phyloP scores from a whole-genome alignment of 768 basidiomycete genomes.

The Lepiota brunneoincarnata region DNA sequence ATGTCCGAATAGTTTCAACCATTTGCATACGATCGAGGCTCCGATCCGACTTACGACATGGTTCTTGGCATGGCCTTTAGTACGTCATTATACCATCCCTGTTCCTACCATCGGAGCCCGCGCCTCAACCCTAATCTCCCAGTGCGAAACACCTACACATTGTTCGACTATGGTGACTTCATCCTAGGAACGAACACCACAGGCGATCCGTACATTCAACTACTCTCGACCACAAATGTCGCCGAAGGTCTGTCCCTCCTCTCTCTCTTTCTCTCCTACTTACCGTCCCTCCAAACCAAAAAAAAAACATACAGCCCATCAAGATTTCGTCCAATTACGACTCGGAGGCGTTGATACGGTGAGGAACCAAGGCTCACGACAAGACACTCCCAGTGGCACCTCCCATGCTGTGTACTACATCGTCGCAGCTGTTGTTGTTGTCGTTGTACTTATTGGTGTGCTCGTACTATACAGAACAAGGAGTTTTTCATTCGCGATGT shows the following conservation, averaged over 20 bases:
- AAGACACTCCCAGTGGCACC: neutral
- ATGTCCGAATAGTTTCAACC: conserved; percentile 60
- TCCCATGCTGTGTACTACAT: conserved; percentile 17
- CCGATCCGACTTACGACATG: conserved; percentile 50
- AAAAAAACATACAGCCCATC: conserved; percentile 25
- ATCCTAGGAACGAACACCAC: conserved; percentile 29
- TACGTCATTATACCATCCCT: conserved; percentile 27
- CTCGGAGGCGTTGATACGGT: conserved; percentile 31
- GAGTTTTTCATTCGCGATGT: too few relatives aligned
- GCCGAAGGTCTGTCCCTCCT: conserved; percentile 29
- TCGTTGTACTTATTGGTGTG: conserved; percentile 10
- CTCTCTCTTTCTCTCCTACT: neutral
- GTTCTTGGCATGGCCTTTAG: conserved; percentile 74
- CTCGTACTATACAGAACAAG: too few relatives aligned
- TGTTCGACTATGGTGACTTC: conserved; percentile 67
- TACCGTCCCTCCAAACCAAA: too few relatives aligned
- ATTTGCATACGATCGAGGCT: conserved; percentile 44
- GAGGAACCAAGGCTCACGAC: neutral
- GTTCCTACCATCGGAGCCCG: too few relatives aligned
- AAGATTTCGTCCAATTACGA: conserved; percentile 32
- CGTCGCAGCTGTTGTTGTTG: conserved; percentile 14
- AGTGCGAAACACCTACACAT: conserved; percentile 67
- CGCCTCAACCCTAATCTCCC: conserved; percentile 1
- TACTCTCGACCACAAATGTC: conserved; percentile 54
- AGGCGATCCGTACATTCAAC: conserved; percentile 57